Percentiles rank a stretch among this genome's conserved stretches.
Evolutionary conservation across 352 stramenopile species (phyloP).

Genomic region (Pseudoperonospora humuli): DNA sequence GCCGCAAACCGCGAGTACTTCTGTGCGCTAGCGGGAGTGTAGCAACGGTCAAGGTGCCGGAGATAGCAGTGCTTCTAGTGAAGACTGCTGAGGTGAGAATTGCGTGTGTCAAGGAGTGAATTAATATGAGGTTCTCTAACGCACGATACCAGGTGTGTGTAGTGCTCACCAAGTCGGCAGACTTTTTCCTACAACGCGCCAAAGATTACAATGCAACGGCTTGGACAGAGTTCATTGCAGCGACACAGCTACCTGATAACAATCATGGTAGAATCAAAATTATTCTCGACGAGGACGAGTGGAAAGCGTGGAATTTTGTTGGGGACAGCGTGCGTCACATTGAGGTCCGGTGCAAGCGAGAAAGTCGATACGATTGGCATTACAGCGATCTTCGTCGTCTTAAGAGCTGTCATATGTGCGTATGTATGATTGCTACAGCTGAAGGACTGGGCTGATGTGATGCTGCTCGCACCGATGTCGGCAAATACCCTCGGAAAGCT

Average conservation of each 20-base stretch:
- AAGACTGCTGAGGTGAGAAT: conserved; percentile 44
- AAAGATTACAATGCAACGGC: conserved; percentile 55
- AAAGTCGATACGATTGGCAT: not conserved
- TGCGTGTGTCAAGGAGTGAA: not conserved
- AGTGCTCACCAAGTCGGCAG: conserved; percentile 70
- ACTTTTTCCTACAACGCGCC: conserved; percentile 75
- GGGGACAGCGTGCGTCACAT: conserved; percentile 85
- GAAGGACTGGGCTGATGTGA: conserved; percentile 92
- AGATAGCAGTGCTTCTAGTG: conserved; percentile 58
- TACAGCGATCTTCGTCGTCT: not conserved
- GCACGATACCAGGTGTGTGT: conserved; percentile 49
- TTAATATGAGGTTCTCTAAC: too few species aligned
- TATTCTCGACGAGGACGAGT: conserved; percentile 76
- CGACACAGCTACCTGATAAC: conserved; percentile 7
- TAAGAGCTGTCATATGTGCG: not conserved
- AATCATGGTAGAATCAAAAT: conserved; percentile 26
- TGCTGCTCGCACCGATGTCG: conserved; percentile 84
- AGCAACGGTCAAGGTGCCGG: conserved; percentile 81
- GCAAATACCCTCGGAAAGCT: conserved; percentile 90
- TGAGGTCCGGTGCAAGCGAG: conserved; percentile 35
- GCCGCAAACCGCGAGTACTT: conserved; percentile 44
- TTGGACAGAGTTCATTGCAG: conserved; percentile 39
- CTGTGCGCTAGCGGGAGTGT: conserved; percentile 81
- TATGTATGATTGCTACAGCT: conserved; percentile 41
- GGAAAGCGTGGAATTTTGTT: conserved; percentile 65